Base-by-base conservation (phyloP, 805 yeast genomes). In the Candida gorgasii region DNA sequence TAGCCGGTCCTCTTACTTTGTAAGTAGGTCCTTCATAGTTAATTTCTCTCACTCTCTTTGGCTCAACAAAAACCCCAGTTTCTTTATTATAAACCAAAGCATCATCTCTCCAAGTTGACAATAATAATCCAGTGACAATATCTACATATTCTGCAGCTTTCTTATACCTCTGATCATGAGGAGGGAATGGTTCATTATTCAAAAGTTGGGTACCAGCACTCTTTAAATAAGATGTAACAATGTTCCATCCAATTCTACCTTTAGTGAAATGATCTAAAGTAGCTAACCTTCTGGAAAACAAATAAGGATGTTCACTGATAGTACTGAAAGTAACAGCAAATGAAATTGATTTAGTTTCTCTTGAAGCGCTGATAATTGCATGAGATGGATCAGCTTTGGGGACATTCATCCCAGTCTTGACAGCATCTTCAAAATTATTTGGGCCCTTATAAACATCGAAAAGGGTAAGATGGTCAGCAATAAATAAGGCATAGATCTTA, bases 211-310 rank as follows among this genome's bases (percentile, higher is more conserved):
- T 55, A 2, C 73, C 67, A 6, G 71, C 73, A 45, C 69, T 61
- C 27, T 70, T 73, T 33, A 68, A 57, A 42, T 70, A 70, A 2
- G 72, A 63, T 1, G 75, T 62, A 19, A 72, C 76, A 16, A 72
- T 60, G 45, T 72, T 72, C 77, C 77, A 72, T 9, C 76, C 77
- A 31, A 72, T 54, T 49, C 77, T 59, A 2, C 77, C 77, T 5
- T 58, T 55, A n/a, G 71, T 58, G 13, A 70, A 56, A 41, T 69
- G 72, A 46, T 72, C 77, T 28, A 72, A 51, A 0, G 76, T 69
- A 8, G 76, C 73, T 44, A 71, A 52, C 43, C 76, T 59, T 51
- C 76, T 56, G 1, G 73, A 70, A 45, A 71, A 61, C 43, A 63
- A 67, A 40, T 58, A 65, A 0, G 76, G 76, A 20, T 63, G 63